These are phyloP conservation scores for Acephala macrosclerotiorum DNA, from an alignment of 2,329 filamentous ascomycete species.

Conservation along the genomic window DNA sequence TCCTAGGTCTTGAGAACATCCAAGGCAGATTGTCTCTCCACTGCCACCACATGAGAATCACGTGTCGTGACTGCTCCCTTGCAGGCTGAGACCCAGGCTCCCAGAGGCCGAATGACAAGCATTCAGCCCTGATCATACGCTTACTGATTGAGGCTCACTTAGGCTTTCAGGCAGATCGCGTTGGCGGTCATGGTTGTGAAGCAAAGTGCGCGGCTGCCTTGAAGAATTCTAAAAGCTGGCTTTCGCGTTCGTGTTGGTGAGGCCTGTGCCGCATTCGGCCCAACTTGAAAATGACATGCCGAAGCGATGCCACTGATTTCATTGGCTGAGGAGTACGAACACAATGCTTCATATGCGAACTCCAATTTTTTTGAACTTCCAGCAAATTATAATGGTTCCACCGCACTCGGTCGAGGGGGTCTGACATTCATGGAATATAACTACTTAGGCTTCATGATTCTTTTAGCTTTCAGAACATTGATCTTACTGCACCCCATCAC, in stretches of 20 bases:
- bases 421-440: too few relatives aligned
- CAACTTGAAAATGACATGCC: neutral
- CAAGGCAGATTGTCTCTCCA: too few relatives aligned
- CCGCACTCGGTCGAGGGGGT: too few relatives aligned
- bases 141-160: too few relatives aligned
- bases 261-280: neutral
- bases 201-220: neutral
- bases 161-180: too few relatives aligned
- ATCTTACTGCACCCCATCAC: neutral
- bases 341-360: neutral
- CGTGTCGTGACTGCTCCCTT: too few relatives aligned
- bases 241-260: neutral
- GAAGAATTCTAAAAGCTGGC: neutral
- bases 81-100: too few relatives aligned
- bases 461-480: neutral
- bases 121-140: too few relatives aligned
- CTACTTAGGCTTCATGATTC: neutral
- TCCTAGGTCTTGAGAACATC: too few relatives aligned
- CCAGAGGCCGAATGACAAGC: too few relatives aligned
- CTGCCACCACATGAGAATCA: too few relatives aligned
- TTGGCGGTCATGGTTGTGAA: too few relatives aligned
- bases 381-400: neutral
- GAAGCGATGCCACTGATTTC: neutral
- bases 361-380: neutral
- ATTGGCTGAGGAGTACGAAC: slow-evolving; percentile 1